A percentile compares a stretch with the other conserved stretches of the same genome.
phyloP scores from a whole-genome alignment of 2,329 filamentous ascomycete genomes.

The Fusarium musae region DNA sequence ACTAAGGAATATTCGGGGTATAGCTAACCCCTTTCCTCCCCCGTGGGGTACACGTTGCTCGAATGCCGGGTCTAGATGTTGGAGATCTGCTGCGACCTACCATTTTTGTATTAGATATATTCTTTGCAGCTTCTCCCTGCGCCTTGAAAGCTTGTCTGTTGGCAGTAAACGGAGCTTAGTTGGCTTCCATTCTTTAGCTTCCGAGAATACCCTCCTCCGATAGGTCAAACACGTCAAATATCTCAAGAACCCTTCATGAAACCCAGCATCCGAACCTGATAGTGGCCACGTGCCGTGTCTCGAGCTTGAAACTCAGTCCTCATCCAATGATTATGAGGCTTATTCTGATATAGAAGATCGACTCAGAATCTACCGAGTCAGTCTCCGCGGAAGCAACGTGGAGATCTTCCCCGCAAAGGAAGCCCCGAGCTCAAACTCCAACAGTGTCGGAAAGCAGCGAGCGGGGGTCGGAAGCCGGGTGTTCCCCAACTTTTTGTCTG shows the following conservation, averaged over 20 bases:
- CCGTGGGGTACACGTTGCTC: background rate
- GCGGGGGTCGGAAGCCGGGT: conserved; percentile 24
- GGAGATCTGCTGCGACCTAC: background rate
- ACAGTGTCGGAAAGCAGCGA: background rate
- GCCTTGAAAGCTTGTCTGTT: background rate
- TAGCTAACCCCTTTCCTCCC: background rate
- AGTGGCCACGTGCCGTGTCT: background rate
- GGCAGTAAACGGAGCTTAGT: background rate
- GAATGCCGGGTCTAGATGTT: background rate
- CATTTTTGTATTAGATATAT: background rate
- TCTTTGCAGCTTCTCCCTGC: background rate
- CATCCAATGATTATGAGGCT: background rate
- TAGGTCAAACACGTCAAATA: background rate
- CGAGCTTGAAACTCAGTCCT: background rate
- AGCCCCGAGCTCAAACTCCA: background rate
- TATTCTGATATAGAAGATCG: background rate
- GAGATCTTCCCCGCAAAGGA: conserved; percentile 17
- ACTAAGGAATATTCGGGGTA: background rate
- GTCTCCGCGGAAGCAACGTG: background rate
- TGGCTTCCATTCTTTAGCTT: background rate
- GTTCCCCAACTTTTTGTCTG: background rate
- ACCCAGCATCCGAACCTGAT: background rate
- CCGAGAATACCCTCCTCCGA: background rate
- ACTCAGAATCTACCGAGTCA: conserved; percentile 6
- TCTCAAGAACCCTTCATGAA: background rate